Conservation (phyloP, 2,329 filamentous ascomycete genomes). For the Leptographium radiaticola region DNA sequence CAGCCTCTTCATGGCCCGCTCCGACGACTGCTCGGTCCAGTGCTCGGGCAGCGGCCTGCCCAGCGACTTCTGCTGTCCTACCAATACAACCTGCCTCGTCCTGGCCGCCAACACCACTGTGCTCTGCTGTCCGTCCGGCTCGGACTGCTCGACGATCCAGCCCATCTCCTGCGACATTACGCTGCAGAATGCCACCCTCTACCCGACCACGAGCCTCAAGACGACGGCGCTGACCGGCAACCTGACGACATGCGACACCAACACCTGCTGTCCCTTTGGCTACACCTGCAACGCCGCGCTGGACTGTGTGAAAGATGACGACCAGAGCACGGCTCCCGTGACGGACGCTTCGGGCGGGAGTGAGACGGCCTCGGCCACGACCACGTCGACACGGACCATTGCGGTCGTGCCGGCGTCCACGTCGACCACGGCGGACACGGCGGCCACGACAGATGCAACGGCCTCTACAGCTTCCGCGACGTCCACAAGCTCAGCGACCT, state of each 20-base stretch:
- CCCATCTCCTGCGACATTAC: slow-evolving; percentile 51
- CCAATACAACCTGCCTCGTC: slow-evolving; percentile 38
- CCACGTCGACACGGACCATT: background rate
- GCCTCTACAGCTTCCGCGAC: slow-evolving; percentile 11
- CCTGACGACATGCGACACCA: slow-evolving; percentile 42
- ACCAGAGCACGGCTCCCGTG: slow-evolving; percentile 29
- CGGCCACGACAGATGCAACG: slow-evolving; percentile 5
- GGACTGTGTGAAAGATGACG: slow-evolving; percentile 36
- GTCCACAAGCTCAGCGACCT: slow-evolving; percentile 10
- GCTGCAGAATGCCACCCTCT: slow-evolving; percentile 45
- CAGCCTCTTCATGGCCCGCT: background rate
- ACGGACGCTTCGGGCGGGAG: slow-evolving; percentile 10
- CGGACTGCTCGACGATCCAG: slow-evolving; percentile 45
- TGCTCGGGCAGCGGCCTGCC: slow-evolving; percentile 39
- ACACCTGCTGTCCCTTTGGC: slow-evolving; percentile 59
- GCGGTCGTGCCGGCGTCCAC: background rate
- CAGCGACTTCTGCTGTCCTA: slow-evolving; percentile 53
- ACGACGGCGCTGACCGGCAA: slow-evolving; percentile 46
- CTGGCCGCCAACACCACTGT: slow-evolving; percentile 54
- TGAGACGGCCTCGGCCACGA: slow-evolving; percentile 5
- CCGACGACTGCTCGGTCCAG: slow-evolving; percentile 15
- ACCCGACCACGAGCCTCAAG: slow-evolving; percentile 50
- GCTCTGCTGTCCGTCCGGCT: slow-evolving; percentile 53
- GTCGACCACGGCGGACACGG: background rate
- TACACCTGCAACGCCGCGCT: slow-evolving; percentile 44